phyloP scores from a whole-genome alignment of 169 alveolate genomes.

The Eimeria praecox region DNA sequence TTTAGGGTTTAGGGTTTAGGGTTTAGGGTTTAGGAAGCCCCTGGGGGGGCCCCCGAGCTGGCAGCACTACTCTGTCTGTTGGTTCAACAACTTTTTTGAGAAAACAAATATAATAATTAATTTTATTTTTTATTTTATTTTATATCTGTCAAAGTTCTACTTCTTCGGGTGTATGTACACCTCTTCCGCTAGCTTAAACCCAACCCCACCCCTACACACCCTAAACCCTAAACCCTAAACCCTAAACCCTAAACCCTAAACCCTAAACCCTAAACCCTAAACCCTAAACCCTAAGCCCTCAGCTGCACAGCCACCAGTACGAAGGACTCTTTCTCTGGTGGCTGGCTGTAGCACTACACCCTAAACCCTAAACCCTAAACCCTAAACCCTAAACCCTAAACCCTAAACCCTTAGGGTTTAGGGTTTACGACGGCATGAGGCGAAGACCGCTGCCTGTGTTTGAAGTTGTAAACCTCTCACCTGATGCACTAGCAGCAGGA shows the following conservation, averaged over 20 bases:
- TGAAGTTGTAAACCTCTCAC: neutral
- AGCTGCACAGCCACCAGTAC: neutral
- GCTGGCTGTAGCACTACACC: neutral
- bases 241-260: neutral
- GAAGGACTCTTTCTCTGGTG: neutral
- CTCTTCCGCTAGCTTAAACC: neutral
- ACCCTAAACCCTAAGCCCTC: neutral
- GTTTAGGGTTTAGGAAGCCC: slow-evolving; percentile 7
- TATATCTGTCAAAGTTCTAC: neutral
- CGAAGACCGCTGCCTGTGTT: neutral
- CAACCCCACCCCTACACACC: neutral
- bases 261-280: neutral
- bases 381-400: slow-evolving; percentile 55
- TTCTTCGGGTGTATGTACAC: neutral
- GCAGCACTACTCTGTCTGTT: neutral
- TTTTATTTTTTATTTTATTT: neutral
- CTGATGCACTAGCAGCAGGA: slow-evolving; percentile 51
- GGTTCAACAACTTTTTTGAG: no score
- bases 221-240: slow-evolving; percentile 14
- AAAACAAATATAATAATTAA: neutral
- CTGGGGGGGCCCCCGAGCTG: neutral
- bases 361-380: slow-evolving; percentile 2
- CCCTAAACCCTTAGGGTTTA: neutral
- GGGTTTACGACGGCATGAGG: slow-evolving; percentile 8
- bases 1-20: slow-evolving; percentile 33